Evolutionary conservation across 768 basidiomycete species (phyloP).

Genomic region (Tephrocybe sp.): DNA sequence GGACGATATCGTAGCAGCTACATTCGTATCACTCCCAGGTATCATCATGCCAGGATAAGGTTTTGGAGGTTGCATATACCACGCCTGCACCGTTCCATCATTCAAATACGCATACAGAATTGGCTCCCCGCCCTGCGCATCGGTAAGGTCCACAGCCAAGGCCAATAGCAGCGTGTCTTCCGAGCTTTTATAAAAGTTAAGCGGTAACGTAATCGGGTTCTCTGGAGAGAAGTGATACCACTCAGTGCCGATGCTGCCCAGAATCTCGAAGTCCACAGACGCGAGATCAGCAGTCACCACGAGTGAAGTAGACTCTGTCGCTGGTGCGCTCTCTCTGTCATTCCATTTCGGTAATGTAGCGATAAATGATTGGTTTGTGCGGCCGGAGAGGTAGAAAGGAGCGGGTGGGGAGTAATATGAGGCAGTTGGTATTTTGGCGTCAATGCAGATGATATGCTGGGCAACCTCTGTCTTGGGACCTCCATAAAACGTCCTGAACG

Average conservation of each 20-base stretch:
- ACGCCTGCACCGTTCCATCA: constrained; percentile 74
- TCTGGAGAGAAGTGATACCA: constrained; percentile 53
- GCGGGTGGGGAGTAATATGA: constrained; percentile 36
- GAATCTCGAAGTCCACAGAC: constrained; percentile 45
- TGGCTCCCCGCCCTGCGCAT: constrained; percentile 38
- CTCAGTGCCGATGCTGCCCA: constrained; percentile 35
- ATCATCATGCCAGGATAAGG: constrained; percentile 56
- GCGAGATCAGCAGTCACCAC: constrained; percentile 43
- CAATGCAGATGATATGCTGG: constrained; percentile 44
- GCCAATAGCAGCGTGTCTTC: constrained; percentile 70
- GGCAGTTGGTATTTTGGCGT: constrained; percentile 37
- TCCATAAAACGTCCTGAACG: constrained; percentile 65
- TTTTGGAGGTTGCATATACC: constrained; percentile 62
- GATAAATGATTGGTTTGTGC: constrained; percentile 34
- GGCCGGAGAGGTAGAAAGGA: constrained; percentile 39
- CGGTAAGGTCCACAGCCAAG: constrained; percentile 66
- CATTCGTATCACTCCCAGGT: constrained; percentile 12
- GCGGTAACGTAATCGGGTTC: constrained; percentile 57
- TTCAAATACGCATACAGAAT: constrained; percentile 74
- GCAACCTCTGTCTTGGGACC: constrained; percentile 33
- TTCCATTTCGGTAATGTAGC: constrained; percentile 46
- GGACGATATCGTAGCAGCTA: constrained; percentile 10
- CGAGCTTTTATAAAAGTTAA: constrained; percentile 51
- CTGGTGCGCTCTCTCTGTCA: constrained; percentile 32
- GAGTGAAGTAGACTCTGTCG: constrained; percentile 38